Conservation (phyloP, 139 green algal species). For the Auxenochlorella pyrenoidosa region DNA sequence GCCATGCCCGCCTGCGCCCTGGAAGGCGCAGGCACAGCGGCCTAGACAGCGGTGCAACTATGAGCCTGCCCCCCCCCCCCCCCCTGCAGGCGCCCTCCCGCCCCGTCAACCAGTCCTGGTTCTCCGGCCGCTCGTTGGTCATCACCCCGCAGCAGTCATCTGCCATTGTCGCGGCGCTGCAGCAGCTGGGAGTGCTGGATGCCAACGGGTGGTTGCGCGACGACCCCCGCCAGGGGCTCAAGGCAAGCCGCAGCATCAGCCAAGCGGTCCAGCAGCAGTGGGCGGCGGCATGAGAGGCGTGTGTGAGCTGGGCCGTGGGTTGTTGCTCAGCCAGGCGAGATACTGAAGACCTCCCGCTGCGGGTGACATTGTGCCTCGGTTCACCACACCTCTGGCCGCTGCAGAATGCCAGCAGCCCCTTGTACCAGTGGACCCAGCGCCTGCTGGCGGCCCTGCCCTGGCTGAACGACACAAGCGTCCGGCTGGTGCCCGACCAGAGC, state of each 20-base stretch:
- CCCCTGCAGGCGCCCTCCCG: neutral
- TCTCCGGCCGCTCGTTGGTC: conserved; percentile 3
- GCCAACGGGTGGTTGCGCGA: neutral
- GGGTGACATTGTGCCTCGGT: too few species aligned
- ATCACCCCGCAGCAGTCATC: conserved; percentile 5
- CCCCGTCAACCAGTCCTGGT: neutral
- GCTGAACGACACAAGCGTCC: conserved; percentile 4
- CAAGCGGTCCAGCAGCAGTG: neutral
- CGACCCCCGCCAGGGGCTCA: conserved; percentile 5
- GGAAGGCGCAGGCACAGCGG: too few species aligned
- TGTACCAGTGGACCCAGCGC: conserved; percentile 20
- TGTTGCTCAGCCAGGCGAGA: neutral
- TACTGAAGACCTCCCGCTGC: too few species aligned
- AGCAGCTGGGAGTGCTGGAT: conserved; percentile 20
- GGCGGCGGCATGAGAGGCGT: neutral
- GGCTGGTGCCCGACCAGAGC: conserved; percentile 2
- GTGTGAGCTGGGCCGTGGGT: neutral
- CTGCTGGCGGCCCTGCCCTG: conserved; percentile 19
- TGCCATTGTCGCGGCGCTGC: conserved; percentile 1
- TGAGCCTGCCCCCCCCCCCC: neutral
- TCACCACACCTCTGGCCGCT: too few species aligned
- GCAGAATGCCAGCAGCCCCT: neutral
- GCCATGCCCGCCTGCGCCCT: neutral
- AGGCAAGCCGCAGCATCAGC: neutral
- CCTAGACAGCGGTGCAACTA: too few species aligned